Base-by-base conservation (phyloP, 495 filamentous ascomycete species). In the Aspergillus asperescens region DNA sequence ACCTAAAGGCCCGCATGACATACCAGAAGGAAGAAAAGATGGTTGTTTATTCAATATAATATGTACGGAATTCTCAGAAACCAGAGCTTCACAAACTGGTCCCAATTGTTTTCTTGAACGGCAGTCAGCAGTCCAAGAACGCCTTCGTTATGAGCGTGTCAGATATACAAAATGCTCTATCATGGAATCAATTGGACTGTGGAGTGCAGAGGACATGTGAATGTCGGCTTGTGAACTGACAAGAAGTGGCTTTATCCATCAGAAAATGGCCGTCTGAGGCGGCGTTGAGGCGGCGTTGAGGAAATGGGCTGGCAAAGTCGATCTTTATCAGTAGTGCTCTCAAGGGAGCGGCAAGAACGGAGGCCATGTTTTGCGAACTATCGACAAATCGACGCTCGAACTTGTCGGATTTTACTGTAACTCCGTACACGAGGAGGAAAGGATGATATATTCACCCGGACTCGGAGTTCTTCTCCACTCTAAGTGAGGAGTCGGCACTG, bases 1-100 rank as follows among this genome's bases (percentile, higher is more conserved):
- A 70, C 66, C 56, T 68, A 66, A 69, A 62, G 27, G 63, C 46
- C 58, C 67, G 59, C 66, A 71, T 70, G 66, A 70, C 63, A 68
- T 68, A 50, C 65, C 50, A 56, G 54, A 41, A 55, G 55, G 51
- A 52, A 48, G 52, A 49, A 35, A 9, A 23, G 18, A 28, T 8
- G 18, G 27, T 45, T 38, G 10, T 18, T 15, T 16, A 28, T 28
- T n/a, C n/a, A n/a, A n/a, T n/a, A n/a, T n/a, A n/a, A n/a, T n/a
- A n/a, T n/a, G n/a, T n/a, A n/a, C n/a, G n/a, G n/a, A n/a, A n/a
- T n/a, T n/a, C n/a, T n/a, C n/a, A n/a, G n/a, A n/a, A n/a, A n/a
- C n/a, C n/a, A n/a, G n/a, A n/a, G n/a, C n/a, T n/a, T n/a, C n/a
- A n/a, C n/a, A n/a, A n/a, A n/a, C n/a, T n/a, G n/a, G n/a, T n/a